Conservation (phyloP, 257 asterid genomes). For the Jacaranda mimosifolia region DNA sequence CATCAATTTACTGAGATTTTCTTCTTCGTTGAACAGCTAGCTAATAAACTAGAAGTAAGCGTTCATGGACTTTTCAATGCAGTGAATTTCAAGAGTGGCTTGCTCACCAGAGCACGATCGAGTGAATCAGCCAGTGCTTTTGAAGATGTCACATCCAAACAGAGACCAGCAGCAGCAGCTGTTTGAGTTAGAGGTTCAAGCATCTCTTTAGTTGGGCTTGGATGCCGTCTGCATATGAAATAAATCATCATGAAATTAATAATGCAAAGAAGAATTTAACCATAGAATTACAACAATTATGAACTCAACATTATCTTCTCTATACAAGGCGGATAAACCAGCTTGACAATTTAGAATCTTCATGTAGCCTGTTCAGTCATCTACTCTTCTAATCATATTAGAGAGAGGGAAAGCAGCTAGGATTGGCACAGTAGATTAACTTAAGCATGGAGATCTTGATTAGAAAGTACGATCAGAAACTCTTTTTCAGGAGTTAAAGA, state of each 20-base stretch:
- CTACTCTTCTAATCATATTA: background rate
- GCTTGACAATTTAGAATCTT: slow-evolving; percentile 15
- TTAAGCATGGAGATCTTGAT: background rate
- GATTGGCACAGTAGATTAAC: slow-evolving; percentile 22
- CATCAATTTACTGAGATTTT: background rate
- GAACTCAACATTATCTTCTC: slow-evolving; percentile 27
- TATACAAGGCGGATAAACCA: slow-evolving; percentile 12
- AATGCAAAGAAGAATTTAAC: slow-evolving; percentile 25
- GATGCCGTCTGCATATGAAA: slow-evolving; percentile 85
- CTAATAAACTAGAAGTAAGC: slow-evolving; percentile 6
- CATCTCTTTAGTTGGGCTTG: slow-evolving; percentile 96
- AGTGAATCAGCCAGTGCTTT: slow-evolving; percentile 98
- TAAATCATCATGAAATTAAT: slow-evolving; percentile 27
- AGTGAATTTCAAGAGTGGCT: slow-evolving; percentile 32
- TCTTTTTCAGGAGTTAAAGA: slow-evolving; percentile 11
- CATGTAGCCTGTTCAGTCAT: background rate
- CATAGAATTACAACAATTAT: slow-evolving; percentile 19
- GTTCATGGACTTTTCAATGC: slow-evolving; percentile 15
- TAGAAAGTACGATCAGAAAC: slow-evolving; percentile 15
- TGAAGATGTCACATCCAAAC: slow-evolving; percentile 89
- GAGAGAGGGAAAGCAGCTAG: slow-evolving; percentile 22
- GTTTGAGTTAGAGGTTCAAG: slow-evolving; percentile 93
- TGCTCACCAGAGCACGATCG: slow-evolving; percentile 92
- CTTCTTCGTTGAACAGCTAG: slow-evolving; percentile 28
- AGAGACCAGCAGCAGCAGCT: slow-evolving; percentile 89